phyloP scores from a whole-genome alignment of 352 stramenopile species.

The Pythium brachiatum region DNA sequence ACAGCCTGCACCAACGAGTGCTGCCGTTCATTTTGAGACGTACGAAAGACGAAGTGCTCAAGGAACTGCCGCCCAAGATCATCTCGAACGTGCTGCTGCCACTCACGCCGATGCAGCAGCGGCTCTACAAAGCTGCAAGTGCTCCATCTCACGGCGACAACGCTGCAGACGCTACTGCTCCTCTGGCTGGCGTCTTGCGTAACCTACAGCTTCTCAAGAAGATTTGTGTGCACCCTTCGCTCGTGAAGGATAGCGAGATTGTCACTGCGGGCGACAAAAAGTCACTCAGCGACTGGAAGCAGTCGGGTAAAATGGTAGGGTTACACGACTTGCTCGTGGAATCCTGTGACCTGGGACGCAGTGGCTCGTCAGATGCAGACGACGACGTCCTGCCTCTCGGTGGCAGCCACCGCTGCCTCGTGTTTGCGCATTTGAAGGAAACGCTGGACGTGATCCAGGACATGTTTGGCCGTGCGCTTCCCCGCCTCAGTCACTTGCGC shows the following conservation, averaged over 20 bases:
- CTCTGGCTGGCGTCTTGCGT: conserved; percentile 39
- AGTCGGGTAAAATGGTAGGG: conserved; percentile 90
- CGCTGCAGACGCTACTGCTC: too few relatives aligned
- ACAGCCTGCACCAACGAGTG: conserved; percentile 93
- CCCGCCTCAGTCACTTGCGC: conserved; percentile 77
- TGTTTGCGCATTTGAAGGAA: conserved; percentile 94
- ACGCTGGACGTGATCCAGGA: conserved; percentile 94
- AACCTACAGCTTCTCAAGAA: conserved; percentile 86
- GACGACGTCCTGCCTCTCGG: conserved; percentile 23
- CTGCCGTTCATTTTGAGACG: conserved; percentile 96
- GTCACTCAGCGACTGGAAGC: conserved; percentile 48
- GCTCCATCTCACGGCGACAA: background rate
- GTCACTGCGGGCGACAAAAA: conserved; percentile 28
- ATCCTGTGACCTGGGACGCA: conserved; percentile 47
- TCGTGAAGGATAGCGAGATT: conserved; percentile 50
- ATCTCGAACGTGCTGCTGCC: conserved; percentile 92
- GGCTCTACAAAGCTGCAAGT: conserved; percentile 69
- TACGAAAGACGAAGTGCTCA: conserved; percentile 95
- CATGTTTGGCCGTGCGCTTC: conserved; percentile 75
- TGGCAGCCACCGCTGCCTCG: conserved; percentile 89
- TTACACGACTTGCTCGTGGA: conserved; percentile 78
- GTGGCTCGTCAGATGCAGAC: conserved; percentile 1
- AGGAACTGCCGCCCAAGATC: conserved; percentile 97
- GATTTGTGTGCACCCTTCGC: conserved; percentile 93
- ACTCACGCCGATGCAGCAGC: conserved; percentile 85